phyloP scores from a whole-genome alignment of 75 land plant genomes.

The Sequoia sempervirens region DNA sequence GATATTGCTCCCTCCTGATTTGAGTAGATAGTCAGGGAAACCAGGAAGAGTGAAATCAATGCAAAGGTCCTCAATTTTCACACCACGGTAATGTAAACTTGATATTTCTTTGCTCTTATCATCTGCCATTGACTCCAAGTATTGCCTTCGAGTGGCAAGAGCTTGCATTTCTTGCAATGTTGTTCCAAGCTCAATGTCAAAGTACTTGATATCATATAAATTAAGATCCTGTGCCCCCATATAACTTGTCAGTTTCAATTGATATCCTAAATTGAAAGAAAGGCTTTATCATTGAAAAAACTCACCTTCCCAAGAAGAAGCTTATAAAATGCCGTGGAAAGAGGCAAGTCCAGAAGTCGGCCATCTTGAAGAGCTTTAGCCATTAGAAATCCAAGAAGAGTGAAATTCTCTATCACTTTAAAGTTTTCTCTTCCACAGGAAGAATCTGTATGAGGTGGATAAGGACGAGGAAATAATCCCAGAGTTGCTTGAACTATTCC shows the following conservation, averaged over 20 bases:
- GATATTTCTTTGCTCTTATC: neutral
- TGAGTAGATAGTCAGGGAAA: conserved; percentile 52
- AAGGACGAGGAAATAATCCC: conserved; percentile 84
- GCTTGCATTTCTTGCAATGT: conserved; percentile 57
- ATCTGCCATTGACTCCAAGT: conserved; percentile 10
- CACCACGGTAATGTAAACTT: conserved; percentile 29
- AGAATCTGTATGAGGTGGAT: conserved; percentile 17
- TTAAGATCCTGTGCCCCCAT: conserved; percentile 43
- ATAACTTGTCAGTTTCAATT: neutral
- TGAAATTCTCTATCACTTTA: conserved; percentile 50
- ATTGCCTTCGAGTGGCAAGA: conserved; percentile 31
- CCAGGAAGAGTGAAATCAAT: conserved; percentile 86
- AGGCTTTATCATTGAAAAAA: neutral
- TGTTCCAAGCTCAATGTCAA: conserved; percentile 68
- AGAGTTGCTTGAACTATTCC: conserved; percentile 22
- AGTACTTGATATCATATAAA: conserved; percentile 57
- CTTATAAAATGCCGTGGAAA: conserved; percentile 63
- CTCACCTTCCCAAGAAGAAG: conserved; percentile 68
- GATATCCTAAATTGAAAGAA: neutral
- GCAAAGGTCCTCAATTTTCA: conserved; percentile 68
- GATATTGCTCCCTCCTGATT: conserved; percentile 20
- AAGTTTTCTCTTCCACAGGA: conserved; percentile 17
- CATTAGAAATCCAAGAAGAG: conserved; percentile 62
- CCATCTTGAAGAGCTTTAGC: conserved; percentile 86
- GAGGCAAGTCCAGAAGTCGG: conserved; percentile 65